phyloP scores from a whole-genome alignment of 257 asterid species.

The Nicotiana tabacum region DNA sequence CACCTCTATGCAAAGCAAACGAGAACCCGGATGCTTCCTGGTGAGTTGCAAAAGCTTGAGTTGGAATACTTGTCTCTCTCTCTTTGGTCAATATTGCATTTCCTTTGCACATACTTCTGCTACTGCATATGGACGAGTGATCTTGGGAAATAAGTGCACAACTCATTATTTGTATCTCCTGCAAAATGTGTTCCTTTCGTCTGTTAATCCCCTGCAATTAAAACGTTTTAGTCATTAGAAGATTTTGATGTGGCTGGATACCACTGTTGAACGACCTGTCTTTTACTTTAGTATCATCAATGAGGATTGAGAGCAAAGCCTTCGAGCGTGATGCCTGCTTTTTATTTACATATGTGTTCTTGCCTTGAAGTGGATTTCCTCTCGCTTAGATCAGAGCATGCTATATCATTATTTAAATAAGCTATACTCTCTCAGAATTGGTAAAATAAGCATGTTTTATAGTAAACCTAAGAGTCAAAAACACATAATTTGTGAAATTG shows the following conservation, averaged over 20 bases:
- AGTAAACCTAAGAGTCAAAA: background rate
- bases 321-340: background rate
- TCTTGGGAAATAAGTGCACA: background rate
- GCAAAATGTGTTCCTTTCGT: background rate
- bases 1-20: conserved; percentile 81
- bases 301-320: background rate
- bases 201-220: background rate
- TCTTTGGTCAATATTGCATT: background rate
- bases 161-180: background rate
- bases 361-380: background rate
- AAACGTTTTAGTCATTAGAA: background rate
- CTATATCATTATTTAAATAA: background rate
- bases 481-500: background rate
- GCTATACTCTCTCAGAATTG: background rate
- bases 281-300: background rate
- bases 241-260: background rate
- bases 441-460: background rate
- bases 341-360: background rate
- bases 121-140: background rate
- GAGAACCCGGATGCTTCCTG: conserved; percentile 95
- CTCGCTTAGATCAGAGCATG: background rate
- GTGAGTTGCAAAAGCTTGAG: conserved; percentile 36
- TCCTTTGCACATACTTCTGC: background rate
- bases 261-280: no score
- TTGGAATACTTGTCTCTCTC: background rate